Conservation (phyloP, 2,329 filamentous ascomycete species). For the Sordariomycetes sp. region DNA sequence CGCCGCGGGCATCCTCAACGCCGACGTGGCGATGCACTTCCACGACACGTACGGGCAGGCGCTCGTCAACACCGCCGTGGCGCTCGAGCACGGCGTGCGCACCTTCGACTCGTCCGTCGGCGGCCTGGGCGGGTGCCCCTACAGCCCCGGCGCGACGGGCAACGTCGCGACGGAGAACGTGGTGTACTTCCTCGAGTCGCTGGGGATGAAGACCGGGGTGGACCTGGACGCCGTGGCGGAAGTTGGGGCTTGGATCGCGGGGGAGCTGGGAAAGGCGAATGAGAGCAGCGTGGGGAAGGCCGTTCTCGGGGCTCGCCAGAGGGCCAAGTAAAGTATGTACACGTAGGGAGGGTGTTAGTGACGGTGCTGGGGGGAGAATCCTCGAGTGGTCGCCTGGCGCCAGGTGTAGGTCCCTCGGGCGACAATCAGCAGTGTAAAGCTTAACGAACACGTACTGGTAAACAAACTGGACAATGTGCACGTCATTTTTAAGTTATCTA, state of each 20-base stretch:
- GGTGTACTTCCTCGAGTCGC: constrained; percentile 62
- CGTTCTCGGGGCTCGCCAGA: constrained; percentile 33
- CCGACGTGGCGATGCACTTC: constrained; percentile 71
- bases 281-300: constrained; percentile 56
- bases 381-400: not conserved
- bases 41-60: constrained; percentile 84
- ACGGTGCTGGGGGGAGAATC: not conserved
- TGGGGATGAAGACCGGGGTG: constrained; percentile 64
- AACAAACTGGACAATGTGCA: not conserved
- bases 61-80: constrained; percentile 67
- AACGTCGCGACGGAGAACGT: constrained; percentile 80
- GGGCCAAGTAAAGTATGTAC: not conserved
- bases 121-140: constrained; percentile 75
- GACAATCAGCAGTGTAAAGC: not conserved
- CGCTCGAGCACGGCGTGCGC: constrained; percentile 62
- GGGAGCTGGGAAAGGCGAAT: constrained; percentile 47
- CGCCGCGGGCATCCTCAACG: constrained; percentile 53
- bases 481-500: not conserved
- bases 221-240: constrained; percentile 52
- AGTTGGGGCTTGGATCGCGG: constrained; percentile 61
- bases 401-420: not conserved
- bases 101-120: constrained; percentile 72
- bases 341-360: not conserved
- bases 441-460: too few species aligned
- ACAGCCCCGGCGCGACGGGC: constrained; percentile 72